A percentile compares a stretch with the other conserved stretches of the same genome.
Conservation (phyloP, 176 grass and related monocot genomes). For the Poa annua region DNA sequence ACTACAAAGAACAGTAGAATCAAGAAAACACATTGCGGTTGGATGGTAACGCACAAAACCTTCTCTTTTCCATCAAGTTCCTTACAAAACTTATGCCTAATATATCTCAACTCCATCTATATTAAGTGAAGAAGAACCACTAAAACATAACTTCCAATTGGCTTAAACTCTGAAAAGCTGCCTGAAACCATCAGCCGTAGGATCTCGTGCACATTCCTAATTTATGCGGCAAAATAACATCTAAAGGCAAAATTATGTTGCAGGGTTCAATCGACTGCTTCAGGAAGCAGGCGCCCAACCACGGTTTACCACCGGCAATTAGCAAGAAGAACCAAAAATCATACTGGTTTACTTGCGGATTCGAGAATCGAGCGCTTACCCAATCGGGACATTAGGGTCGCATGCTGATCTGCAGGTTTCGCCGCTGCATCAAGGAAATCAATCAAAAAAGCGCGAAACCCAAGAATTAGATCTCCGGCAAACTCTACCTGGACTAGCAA, state of each 20-base stretch:
- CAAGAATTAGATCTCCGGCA: background rate
- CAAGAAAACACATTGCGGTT: background rate
- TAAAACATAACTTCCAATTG: background rate
- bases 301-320: background rate
- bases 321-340: background rate
- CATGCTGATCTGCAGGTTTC: conserved; percentile 52
- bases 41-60: background rate
- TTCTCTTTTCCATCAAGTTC: background rate
- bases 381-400: conserved; percentile 54
- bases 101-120: background rate
- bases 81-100: conserved; percentile 2
- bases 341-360: background rate
- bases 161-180: conserved; percentile 4
- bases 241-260: background rate
- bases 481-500: background rate
- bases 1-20: background rate
- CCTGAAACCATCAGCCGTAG: background rate
- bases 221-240: conserved; percentile 27
- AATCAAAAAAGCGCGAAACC: background rate
- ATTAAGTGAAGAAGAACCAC: background rate
- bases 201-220: background rate
- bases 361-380: conserved; percentile 39
- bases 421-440: conserved; percentile 33
- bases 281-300: background rate
- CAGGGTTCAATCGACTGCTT: background rate